A percentile compares a stretch with the other conserved stretches of the same genome.
phyloP scores from a whole-genome alignment of 495 filamentous ascomycete species.

The Neurospora intermedia region DNA sequence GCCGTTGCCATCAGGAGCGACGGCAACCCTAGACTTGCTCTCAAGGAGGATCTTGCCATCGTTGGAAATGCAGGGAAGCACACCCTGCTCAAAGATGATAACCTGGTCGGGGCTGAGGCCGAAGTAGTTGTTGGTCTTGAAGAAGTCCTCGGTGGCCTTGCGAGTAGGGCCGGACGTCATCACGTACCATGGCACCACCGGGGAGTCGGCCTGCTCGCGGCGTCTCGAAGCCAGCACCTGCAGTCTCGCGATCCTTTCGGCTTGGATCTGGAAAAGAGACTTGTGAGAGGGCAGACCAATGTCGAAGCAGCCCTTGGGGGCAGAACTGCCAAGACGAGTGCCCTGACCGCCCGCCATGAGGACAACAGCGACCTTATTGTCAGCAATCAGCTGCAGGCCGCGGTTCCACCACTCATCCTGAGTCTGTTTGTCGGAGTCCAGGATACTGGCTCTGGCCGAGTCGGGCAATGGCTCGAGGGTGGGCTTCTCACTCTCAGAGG shows the following conservation, averaged over 20 bases:
- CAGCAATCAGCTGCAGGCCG: constrained; percentile 76
- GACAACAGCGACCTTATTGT: constrained; percentile 88
- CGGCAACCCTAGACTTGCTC: constrained; percentile 81
- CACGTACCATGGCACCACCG: constrained; percentile 86
- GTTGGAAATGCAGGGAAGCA: constrained; percentile 93
- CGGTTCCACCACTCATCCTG: constrained; percentile 74
- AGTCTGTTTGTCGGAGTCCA: constrained; percentile 75
- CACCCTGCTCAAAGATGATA: constrained; percentile 91
- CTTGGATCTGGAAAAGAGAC: constrained; percentile 94
- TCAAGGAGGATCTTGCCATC: constrained; percentile 96
- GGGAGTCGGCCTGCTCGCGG: constrained; percentile 36
- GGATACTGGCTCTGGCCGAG: constrained; percentile 77
- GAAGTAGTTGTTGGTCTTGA: constrained; percentile 81
- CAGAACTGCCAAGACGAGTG: constrained; percentile 86
- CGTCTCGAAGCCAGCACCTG: constrained; percentile 66
- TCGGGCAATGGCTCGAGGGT: constrained; percentile 83
- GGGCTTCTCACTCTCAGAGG: constrained; percentile 31
- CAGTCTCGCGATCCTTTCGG: constrained; percentile 82
- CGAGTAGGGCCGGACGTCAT: constrained; percentile 99
- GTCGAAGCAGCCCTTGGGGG: constrained; percentile 92
- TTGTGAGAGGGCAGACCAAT: constrained; percentile 89
- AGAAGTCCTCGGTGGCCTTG: constrained; percentile 84
- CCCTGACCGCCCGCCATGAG: constrained; percentile 97
- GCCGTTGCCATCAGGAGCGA: constrained; percentile 97
- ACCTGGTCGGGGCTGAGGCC: constrained; percentile 79